Evolutionary conservation across 306 rosid species (phyloP).

Genomic region (Quercus dentata): DNA sequence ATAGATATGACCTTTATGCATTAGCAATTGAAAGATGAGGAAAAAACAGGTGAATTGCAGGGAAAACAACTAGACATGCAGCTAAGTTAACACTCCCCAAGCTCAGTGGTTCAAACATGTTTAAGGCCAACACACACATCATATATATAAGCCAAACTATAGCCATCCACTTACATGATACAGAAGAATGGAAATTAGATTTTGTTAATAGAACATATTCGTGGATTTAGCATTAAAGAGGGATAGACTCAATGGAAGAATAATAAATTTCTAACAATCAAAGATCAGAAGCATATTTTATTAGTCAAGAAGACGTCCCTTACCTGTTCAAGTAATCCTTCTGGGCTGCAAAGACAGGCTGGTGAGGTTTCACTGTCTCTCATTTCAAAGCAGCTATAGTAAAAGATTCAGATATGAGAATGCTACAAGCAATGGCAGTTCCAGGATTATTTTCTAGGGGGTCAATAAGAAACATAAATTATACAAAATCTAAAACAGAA

Average conservation of each 20-base stretch:
- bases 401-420: slow-evolving; percentile 10
- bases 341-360: slow-evolving; percentile 32
- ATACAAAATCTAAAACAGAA: too few relatives aligned
- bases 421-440: not conserved
- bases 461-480: too few relatives aligned
- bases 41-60: not conserved
- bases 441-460: too few relatives aligned
- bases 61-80: not conserved
- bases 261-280: not conserved
- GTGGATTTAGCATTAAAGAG: not conserved
- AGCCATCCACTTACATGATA: not conserved
- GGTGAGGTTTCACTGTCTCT: slow-evolving; percentile 16
- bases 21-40: not conserved
- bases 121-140: not conserved
- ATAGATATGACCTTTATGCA: not conserved
- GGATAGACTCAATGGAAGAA: not conserved
- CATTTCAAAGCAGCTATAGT: slow-evolving; percentile 38
- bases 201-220: not conserved
- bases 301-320: not conserved
- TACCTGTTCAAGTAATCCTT: slow-evolving; percentile 38
- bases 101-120: not conserved
- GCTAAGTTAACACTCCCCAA: not conserved
- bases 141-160: not conserved
- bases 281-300: not conserved
- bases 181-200: not conserved